Evolutionary conservation across 2,329 filamentous ascomycete species (phyloP), one percentile per base, ranked within the genome.

Genomic region (Hypocreales sp.): DNA sequence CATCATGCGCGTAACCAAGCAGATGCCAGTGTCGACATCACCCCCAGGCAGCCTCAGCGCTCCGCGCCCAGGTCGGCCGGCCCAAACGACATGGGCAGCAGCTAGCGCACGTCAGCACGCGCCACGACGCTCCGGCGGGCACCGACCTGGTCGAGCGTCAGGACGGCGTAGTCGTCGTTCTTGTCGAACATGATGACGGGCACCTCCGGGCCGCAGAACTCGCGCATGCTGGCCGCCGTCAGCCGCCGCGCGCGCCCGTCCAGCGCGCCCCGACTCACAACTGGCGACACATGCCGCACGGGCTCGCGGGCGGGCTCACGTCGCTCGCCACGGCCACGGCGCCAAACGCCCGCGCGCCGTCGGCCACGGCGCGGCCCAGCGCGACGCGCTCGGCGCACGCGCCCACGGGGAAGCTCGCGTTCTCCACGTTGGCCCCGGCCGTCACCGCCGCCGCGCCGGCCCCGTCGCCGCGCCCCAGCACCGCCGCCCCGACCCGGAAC

Each of bases 251-350:
- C n/a, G n/a, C n/a, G n/a, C n/a, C n/a, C n/a, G n/a, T n/a, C n/a
- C n/a, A n/a, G n/a, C n/a, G n/a, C n/a, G n/a, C n/a, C n/a, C n/a
- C n/a, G 27, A 64, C 71, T 58, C 48, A 83, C 78, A 87, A 92
- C 50, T 94, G 87, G 42, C 87, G 66, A 51, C 87, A 95, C 84
- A 93, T 94, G 30, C 90, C 90, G 48, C 90, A 98, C 1, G 90
- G 90, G 35, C 76, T 75, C 25, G 67, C 67, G 4, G 74, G 72
- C 17, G 72, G 69, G 18, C 53, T 55, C 22, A 80, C 77, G 47
- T 94, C 80, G 5, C 86, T 92, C 6, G 80, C 69, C 4, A 98
- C 84, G 11, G 80, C 87, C 14, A 98, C 54, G 13, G 86, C 87
- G 44, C 72, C 75, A 55, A 92, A 82, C 7, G 28, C 43, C 19